These are phyloP conservation scores for Tricholoma sp. DNA, from an alignment of 768 basidiomycete genomes.

Conservation along the genomic window DNA sequence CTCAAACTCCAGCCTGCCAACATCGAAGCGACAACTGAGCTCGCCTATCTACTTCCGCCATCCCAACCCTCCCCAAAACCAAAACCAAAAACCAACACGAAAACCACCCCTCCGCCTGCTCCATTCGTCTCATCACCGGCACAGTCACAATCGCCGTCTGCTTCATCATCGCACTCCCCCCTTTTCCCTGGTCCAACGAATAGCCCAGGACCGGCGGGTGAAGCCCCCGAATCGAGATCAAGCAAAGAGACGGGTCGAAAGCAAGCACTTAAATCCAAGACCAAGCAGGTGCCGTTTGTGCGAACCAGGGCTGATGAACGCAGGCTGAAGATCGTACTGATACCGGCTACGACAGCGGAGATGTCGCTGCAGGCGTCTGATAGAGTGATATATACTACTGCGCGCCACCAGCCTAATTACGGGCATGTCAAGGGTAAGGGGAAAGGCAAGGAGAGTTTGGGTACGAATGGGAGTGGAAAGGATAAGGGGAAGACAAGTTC, in stretches of 20 bases:
- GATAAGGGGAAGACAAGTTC: constrained; percentile 17
- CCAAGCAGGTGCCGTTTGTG: constrained; percentile 43
- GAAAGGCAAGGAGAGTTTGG: constrained; percentile 22
- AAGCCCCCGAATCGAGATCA: constrained; percentile 23
- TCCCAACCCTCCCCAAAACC: constrained; percentile 3
- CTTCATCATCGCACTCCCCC: constrained; percentile 21
- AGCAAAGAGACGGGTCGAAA: constrained; percentile 19
- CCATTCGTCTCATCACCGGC: background rate
- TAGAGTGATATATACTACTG: background rate
- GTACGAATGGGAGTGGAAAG: constrained; percentile 9
- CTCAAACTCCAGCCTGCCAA: constrained; percentile 63
- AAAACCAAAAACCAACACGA: background rate
- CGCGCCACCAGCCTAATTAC: constrained; percentile 4
- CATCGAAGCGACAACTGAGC: constrained; percentile 53
- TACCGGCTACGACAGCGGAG: constrained; percentile 36
- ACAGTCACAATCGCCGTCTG: constrained; percentile 6
- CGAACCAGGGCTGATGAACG: constrained; percentile 46
- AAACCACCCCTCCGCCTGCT: background rate
- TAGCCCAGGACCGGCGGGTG: constrained; percentile 10
- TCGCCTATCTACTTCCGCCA: constrained; percentile 36
- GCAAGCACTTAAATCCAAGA: constrained; percentile 20
- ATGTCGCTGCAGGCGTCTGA: constrained; percentile 9
- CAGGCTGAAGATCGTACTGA: constrained; percentile 46
- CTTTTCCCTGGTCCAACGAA: constrained; percentile 5
- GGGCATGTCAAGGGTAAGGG: constrained; percentile 14